A percentile compares a stretch with the other conserved stretches of the same genome.
phyloP scores from a whole-genome alignment of 1,284 basidiomycete genomes.

The Moesziomyces sp. region DNA sequence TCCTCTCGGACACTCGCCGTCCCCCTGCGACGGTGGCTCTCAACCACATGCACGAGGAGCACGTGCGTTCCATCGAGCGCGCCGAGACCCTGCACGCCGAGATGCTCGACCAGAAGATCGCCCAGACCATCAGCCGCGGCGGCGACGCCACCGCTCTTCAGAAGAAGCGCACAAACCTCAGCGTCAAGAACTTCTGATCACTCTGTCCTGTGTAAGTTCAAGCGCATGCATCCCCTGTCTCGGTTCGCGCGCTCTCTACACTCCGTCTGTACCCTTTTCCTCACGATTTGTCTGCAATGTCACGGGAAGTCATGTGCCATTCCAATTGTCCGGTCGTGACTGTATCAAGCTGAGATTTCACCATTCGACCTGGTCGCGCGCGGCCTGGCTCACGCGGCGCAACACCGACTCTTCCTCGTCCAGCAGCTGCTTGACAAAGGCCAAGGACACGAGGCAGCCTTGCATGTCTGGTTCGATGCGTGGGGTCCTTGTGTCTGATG shows the following conservation, averaged over 20 bases:
- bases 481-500: slow-evolving; percentile 3
- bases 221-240: not conserved
- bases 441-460: slow-evolving; percentile 14
- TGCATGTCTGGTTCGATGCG: slow-evolving; percentile 4
- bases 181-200: slow-evolving; percentile 43
- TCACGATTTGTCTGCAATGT: slow-evolving; percentile 2
- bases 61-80: slow-evolving; percentile 30
- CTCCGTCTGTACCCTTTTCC: not conserved
- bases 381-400: slow-evolving; percentile 21
- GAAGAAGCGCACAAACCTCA: slow-evolving; percentile 47
- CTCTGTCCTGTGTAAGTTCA: not conserved
- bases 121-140: slow-evolving; percentile 41
- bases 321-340: not conserved
- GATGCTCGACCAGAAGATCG: slow-evolving; percentile 53
- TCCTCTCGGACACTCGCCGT: slow-evolving; percentile 54
- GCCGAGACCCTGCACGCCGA: slow-evolving; percentile 50
- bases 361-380: slow-evolving; percentile 40
- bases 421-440: slow-evolving; percentile 38
- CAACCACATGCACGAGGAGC: slow-evolving; percentile 43
- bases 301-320: slow-evolving; percentile 5
- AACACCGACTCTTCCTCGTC: slow-evolving; percentile 43
- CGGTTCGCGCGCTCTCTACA: no score
- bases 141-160: slow-evolving; percentile 46
- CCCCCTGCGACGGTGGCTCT: slow-evolving; percentile 46
- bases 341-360: slow-evolving; percentile 9